phyloP scores from a whole-genome alignment of 2,329 filamentous ascomycete species.

The Colletotrichum sp. region DNA sequence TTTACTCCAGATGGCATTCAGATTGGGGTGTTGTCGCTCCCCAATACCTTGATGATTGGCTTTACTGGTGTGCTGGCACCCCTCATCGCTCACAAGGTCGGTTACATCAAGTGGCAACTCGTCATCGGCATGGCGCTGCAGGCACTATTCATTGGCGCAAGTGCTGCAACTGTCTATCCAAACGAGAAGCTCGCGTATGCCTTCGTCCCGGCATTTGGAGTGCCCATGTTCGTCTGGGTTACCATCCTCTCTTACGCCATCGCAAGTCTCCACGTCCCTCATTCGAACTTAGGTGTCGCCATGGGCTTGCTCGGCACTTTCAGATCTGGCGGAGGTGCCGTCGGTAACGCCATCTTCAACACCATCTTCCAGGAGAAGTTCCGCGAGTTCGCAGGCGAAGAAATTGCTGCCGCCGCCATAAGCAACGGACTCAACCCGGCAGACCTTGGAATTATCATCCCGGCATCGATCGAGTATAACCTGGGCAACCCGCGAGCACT shows the following conservation, averaged over 20 bases:
- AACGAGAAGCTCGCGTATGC: conserved; percentile 31
- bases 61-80: conserved; percentile 26
- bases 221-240: conserved; percentile 35
- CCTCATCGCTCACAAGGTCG: conserved; percentile 33
- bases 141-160: conserved; percentile 28
- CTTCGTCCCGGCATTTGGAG: conserved; percentile 33
- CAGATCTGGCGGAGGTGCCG: conserved; percentile 33
- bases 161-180: conserved; percentile 30
- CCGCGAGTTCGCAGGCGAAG: conserved; percentile 26
- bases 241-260: conserved; percentile 33
- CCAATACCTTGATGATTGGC: conserved; percentile 5
- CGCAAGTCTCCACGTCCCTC: conserved; percentile 32
- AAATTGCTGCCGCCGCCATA: conserved; percentile 31
- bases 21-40: conserved; percentile 25
- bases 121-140: conserved; percentile 33
- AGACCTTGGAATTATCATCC: conserved; percentile 27
- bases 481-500: conserved; percentile 29
- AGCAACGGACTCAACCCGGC: conserved; percentile 26
- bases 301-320: conserved; percentile 34
- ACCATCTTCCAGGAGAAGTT: conserved; percentile 29
- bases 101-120: conserved; percentile 32
- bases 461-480: conserved; percentile 32
- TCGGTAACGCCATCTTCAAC: conserved; percentile 38
- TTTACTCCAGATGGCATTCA: conserved; percentile 32
- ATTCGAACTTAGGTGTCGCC: conserved; percentile 32